Conservation (phyloP, 2,329 filamentous ascomycete genomes). For the Dissoconium aciculare region DNA sequence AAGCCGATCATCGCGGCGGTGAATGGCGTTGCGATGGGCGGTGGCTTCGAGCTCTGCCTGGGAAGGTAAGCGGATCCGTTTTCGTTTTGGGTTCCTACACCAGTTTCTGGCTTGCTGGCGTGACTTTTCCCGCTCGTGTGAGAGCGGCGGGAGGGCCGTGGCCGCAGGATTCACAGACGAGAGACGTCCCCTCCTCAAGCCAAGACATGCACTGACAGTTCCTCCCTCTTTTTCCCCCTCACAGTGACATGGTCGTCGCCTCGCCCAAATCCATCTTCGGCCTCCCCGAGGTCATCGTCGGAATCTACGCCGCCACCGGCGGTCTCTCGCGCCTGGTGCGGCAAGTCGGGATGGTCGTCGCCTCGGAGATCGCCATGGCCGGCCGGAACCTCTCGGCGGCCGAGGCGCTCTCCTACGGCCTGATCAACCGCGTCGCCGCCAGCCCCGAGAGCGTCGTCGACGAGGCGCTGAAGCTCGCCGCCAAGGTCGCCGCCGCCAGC, state of each 20-base stretch:
- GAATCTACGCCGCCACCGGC: constrained; percentile 40
- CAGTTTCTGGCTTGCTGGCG: too few relatives aligned
- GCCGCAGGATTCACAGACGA: too few relatives aligned
- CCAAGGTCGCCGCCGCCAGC: constrained; percentile 23
- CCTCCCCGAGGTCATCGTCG: constrained; percentile 39
- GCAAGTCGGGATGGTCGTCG: constrained; percentile 34
- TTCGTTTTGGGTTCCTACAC: too few relatives aligned
- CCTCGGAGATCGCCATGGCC: constrained; percentile 36
- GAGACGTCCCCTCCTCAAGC: too few relatives aligned
- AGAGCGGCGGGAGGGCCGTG: too few relatives aligned
- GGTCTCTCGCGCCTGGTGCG: constrained; percentile 38
- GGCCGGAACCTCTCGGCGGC: constrained; percentile 33
- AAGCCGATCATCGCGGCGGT: constrained; percentile 47
- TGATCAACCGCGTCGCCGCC: constrained; percentile 27
- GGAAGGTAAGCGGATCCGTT: constrained; percentile 29
- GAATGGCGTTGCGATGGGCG: constrained; percentile 43
- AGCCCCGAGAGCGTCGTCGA: constrained; percentile 23
- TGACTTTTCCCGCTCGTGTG: too few relatives aligned
- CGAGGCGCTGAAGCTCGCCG: constrained; percentile 26
- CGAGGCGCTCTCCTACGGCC: constrained; percentile 29
- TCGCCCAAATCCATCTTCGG: constrained; percentile 38
- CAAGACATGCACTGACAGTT: too few relatives aligned
- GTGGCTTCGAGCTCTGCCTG: constrained; percentile 42
- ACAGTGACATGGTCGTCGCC: constrained; percentile 37
- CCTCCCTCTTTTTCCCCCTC: too few relatives aligned